Evolutionary conservation across 495 filamentous ascomycete genomes (phyloP), one percentile per base, ranked within the genome.

Genomic region (Chaetomium fimeti): DNA sequence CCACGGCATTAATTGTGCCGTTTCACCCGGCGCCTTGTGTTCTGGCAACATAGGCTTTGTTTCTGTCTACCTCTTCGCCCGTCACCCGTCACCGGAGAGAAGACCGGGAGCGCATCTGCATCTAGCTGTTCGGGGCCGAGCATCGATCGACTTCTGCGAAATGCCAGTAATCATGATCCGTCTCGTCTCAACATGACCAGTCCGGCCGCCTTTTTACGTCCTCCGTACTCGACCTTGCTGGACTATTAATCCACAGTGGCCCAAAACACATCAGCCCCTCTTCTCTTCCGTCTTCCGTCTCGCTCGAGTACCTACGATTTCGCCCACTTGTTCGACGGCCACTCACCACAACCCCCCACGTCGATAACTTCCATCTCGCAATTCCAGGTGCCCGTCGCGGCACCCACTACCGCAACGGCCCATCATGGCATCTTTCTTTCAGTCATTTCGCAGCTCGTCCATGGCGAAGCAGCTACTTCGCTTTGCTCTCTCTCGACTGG

Each of bases 401-500:
- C 53, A 29, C 2, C n/a, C 12, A 18, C 4, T 6, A 27, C n/a
- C 42, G 1, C 16, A 58, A 6, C 51, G 13, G 24, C 45, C 62
- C 25, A 73, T 51, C 71, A 85, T 85, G 83, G 81, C 81, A 43
- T 77, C 75, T 54, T 87, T 82, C 70, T 89, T 94, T 72, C 76
- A 89, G 71, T 86, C 89, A 52, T 91, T 82, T 55, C 66, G 75
- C 65, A 75, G 66, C 62, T 82, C 89, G 43, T 88, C 85, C 68
- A 86, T 94, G 76, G 89, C 91, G 76, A 93, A 93, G 80, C 85
- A 87, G 69, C 78, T 94, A 61, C 81, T 97, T 53, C 87, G 89
- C 65, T 95, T 92, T 75, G 90, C 86, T 27, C 77, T 97, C 29
- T 89, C 88, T 5, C 86, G 89, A 61, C 76, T 93, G 47, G 91